Evolutionary conservation across 371 early-diverging fungal genomes (phyloP), one percentile per base, ranked within the genome.

Genomic region (Mortierella sp.): DNA sequence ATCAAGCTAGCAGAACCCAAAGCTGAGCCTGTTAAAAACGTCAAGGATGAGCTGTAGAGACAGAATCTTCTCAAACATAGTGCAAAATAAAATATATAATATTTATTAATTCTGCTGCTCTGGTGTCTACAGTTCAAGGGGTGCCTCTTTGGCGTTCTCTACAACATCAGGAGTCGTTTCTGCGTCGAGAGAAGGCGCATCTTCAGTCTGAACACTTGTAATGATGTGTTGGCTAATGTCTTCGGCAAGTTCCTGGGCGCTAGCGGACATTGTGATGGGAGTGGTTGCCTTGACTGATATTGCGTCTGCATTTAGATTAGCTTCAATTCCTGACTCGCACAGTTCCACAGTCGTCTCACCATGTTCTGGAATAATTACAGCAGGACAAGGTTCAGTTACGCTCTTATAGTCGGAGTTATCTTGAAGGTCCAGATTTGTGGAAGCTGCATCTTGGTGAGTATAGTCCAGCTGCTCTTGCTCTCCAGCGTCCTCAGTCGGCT

Each of bases 21-120:
- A 34, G 29, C 54, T 5, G 70, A 63, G 31, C 9, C 40, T 10
- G 31, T 17, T 32, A 43, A 37, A 3, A 58, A 35, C 9, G 23
- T 53, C 42, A 70, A 70, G 47, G 71, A 70, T 60, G 71, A 70
- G 42, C 53, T 70, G 49, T 70, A 70, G 57, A 22, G 45, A 35
- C 3, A 13, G 23, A 4, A 15, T 15, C 15, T n/a, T 4, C 5
- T 8, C 4, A 47, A 47, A 8, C 49, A 15, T 8, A 8, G 22
- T 5, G 31, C n/a, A n/a, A n/a, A 54, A 54, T 54, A 54, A 54
- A 54, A n/a, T 3, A 54, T 28, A 15, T 45, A 45, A 17, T 54
- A 13, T 22, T 54, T 22, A 47, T 29, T 53, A 26, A 29, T 53
- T 53, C 23, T 53, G 53, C 2, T 29, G 53, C 26, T 4, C 26